Base-by-base conservation (phyloP, 768 basidiomycete genomes). In the Pisolithus microcarpus region DNA sequence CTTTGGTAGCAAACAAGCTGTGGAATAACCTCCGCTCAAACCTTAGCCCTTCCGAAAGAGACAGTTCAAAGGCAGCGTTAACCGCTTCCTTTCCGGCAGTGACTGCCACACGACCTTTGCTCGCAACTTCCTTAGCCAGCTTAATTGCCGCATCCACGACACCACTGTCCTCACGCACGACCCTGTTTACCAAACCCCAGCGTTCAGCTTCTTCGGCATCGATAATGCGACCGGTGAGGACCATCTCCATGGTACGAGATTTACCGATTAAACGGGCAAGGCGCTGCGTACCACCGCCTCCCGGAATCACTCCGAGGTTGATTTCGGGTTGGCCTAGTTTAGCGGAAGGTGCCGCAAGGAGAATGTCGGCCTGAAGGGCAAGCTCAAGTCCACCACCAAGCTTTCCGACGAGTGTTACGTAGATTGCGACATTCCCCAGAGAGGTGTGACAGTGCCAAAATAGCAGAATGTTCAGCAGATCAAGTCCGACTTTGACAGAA, bases 341-440 rank as follows among this genome's bases (percentile, higher is more conserved):
- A 16, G 95, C 95, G 9, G 80, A 90, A 2, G 91, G 87, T 5
- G 91, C 87, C 16, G 85, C 91, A 45, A 96, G 81, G 62, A 97
- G 85, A 66, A 98, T 91, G 72, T 98, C 95, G 67, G 91, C 90
- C 83, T 91, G 91, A 56, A 98, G 79, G 5, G 95, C 95, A 21
- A 99, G 81, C 67, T 99, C 95, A 61, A 94, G 95, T 36, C 95
- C 95, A 37, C 95, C 95, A 9, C 95, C 95, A 55, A 98, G 87
- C 94, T 97, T 13, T 34, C 34, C 34, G 34, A 34, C 13, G 34
- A 34, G 34, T 15, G 34, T 34, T 34, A 34, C 34, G 13, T 11
- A 15, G 34, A 34, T 34, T 34, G 34, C 13, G 34, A 34, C 11
- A 15, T 34, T 13, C 34, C 34, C 34, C 34, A 56, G 15, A 43